Evolutionary conservation across 2,329 filamentous ascomycete genomes (phyloP), one percentile per base, ranked within the genome.

Genomic region (Pseudopyricularia cyperi): DNA sequence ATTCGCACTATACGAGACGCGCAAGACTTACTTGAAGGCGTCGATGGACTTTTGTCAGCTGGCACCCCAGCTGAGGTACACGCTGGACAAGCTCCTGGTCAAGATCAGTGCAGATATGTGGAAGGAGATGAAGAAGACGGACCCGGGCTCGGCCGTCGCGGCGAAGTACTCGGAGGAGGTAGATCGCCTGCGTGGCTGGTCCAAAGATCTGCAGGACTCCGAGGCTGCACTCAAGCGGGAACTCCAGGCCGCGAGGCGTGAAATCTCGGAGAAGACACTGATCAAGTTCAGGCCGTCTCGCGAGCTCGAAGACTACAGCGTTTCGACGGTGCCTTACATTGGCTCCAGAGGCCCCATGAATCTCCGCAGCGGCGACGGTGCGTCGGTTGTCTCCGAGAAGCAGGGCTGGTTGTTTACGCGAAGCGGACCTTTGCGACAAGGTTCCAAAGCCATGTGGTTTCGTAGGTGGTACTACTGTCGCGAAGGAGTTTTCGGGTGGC

Each of bases 401-500:
- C 93, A 97, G 66, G 90, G 91, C 3, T 98, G 93, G 93, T 71
- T 98, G 2, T 95, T 90, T 65, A 66, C 95, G 58, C 79, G 89
- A 50, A 87, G 83, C 1, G 71, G 90, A 7, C 83, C 87, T 1
- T 90, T 89, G 34, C 97, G 96, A 65, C 91, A 91, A 0, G n/a
- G n/a, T 11, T 87, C 89, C 14, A 77, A 91, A 55, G 89, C 89
- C n/a, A 78, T 80, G 39, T 98, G 93, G 93, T 78, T 89, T 26
- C 80, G 89, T 54, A 79, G 91, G 51, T 98, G 93, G 93, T 95
- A 93, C 63, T 97, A 95, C 65, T 85, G 95, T 59, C 90, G 91
- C 57, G 85, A 95, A 62, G 91, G 93, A 37, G 93, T 97, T 53
- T 97, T 98, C 66, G 93, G 93, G 22, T 97, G 89, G 82, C 75